Evolutionary conservation across 441 rosid genomes (phyloP).

Genomic region (Populus hybrid): DNA sequence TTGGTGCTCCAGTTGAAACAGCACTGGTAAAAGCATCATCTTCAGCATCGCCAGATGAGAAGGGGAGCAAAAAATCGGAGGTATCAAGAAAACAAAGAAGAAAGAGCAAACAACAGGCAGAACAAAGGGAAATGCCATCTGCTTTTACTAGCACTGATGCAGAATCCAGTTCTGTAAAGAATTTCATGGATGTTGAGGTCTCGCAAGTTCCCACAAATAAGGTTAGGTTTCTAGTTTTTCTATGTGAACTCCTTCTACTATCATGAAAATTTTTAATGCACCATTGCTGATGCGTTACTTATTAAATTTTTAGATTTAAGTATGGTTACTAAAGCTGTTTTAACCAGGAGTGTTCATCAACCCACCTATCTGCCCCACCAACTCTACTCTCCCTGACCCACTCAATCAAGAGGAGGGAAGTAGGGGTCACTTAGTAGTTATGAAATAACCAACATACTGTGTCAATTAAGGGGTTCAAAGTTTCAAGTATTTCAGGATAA

Average conservation of each 20-base stretch:
- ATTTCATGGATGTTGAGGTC: conserved; percentile 30
- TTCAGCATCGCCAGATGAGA: conserved; percentile 45
- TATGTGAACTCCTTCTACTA: not conserved
- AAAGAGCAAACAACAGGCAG: conserved; percentile 58
- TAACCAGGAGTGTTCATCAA: not conserved
- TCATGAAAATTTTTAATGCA: not conserved
- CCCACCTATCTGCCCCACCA: not conserved
- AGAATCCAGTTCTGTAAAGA: conserved; percentile 34
- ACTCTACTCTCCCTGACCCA: not conserved
- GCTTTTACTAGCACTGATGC: conserved; percentile 34
- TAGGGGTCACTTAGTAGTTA: no score
- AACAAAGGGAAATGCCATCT: conserved; percentile 40
- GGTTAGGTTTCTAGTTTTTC: conserved; percentile 39
- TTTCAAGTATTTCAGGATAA: not conserved
- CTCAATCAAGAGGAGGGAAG: not conserved
- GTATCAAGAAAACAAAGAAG: conserved; percentile 58
- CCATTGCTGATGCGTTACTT: not conserved
- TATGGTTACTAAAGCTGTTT: not conserved
- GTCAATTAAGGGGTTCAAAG: not conserved
- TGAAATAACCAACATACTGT: not conserved
- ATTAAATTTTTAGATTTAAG: not conserved
- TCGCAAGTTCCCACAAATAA: conserved; percentile 35
- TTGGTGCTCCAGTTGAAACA: conserved; percentile 62
- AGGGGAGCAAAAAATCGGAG: conserved; percentile 52
- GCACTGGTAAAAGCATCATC: conserved; percentile 36